phyloP scores from a whole-genome alignment of 441 rosid genomes.

The Erodium chrysanthum region DNA sequence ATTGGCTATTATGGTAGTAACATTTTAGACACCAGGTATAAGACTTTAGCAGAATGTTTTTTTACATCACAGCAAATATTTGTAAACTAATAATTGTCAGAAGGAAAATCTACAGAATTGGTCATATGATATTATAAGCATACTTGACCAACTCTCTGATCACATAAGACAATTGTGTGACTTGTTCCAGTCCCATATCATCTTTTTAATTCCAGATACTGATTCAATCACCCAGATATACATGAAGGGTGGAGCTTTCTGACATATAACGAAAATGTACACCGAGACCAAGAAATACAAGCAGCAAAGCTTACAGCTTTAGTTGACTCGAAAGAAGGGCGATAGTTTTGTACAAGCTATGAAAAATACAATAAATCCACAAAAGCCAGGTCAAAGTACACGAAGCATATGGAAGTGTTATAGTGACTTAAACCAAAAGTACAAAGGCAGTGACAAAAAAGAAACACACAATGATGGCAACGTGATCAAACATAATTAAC shows the following conservation, averaged over 20 bases:
- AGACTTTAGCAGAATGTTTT: neutral
- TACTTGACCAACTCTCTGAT: neutral
- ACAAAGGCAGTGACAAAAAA: neutral
- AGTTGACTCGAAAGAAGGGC: neutral
- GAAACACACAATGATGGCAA: neutral
- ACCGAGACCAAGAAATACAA: constrained; percentile 1
- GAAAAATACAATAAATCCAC: too few species aligned
- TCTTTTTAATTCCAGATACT: neutral
- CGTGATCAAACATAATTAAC: neutral
- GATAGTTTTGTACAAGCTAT: neutral
- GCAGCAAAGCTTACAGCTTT: neutral
- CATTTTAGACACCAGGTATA: neutral
- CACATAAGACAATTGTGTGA: neutral
- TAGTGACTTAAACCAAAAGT: too few species aligned
- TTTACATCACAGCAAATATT: neutral
- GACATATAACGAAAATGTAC: neutral
- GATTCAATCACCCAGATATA: neutral
- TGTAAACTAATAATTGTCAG: neutral
- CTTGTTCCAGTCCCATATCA: neutral
- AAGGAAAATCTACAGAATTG: neutral
- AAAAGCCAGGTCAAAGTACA: neutral
- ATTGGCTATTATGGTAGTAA: neutral
- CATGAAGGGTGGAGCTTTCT: neutral
- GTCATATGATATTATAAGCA: neutral
- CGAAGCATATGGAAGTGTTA: neutral